A percentile compares a stretch with the other conserved stretches of the same genome.
These are phyloP conservation scores for Ogataea corticis DNA, from an alignment of 805 yeast genomes.

Conservation along the genomic window DNA sequence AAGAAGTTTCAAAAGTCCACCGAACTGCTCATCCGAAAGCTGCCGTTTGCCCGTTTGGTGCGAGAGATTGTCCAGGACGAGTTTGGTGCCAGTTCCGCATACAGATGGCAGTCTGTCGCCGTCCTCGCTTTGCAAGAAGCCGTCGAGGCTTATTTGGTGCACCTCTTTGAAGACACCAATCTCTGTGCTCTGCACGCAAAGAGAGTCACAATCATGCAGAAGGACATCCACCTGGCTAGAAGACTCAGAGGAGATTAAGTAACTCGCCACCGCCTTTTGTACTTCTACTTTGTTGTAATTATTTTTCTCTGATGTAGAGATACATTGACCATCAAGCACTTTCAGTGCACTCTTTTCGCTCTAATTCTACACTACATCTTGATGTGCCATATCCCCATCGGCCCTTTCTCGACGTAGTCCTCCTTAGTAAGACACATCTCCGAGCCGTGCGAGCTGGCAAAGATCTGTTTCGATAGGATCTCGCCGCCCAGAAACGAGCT, in stretches of 20 bases:
- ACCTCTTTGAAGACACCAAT: constrained; percentile 75
- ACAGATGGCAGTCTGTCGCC: constrained; percentile 80
- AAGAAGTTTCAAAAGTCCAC: constrained; percentile 67
- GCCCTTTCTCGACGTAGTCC: constrained; percentile 77
- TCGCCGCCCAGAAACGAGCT: constrained; percentile 83
- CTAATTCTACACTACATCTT: constrained; percentile 22
- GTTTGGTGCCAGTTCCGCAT: constrained; percentile 51
- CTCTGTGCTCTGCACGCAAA: constrained; percentile 77
- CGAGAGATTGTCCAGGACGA: constrained; percentile 69
- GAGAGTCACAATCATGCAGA: constrained; percentile 83
- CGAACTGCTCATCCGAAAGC: constrained; percentile 64
- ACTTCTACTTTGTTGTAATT: constrained; percentile 2
- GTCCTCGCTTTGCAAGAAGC: constrained; percentile 80
- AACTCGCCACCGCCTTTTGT: not conserved
- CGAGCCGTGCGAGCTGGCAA: constrained; percentile 59
- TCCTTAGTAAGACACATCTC: constrained; percentile 70
- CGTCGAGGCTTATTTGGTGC: constrained; percentile 72
- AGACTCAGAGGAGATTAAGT: constrained; percentile 23
- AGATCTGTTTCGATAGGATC: constrained; percentile 83
- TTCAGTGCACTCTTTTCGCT: too few species aligned
- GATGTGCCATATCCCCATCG: constrained; percentile 70
- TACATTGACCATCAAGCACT: too few species aligned
- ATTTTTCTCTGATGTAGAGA: not conserved
- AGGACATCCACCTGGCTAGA: constrained; percentile 78
- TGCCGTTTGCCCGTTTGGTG: constrained; percentile 77